Base-by-base conservation (phyloP, 2,329 filamentous ascomycete genomes). In the Aaosphaeria arxii region DNA sequence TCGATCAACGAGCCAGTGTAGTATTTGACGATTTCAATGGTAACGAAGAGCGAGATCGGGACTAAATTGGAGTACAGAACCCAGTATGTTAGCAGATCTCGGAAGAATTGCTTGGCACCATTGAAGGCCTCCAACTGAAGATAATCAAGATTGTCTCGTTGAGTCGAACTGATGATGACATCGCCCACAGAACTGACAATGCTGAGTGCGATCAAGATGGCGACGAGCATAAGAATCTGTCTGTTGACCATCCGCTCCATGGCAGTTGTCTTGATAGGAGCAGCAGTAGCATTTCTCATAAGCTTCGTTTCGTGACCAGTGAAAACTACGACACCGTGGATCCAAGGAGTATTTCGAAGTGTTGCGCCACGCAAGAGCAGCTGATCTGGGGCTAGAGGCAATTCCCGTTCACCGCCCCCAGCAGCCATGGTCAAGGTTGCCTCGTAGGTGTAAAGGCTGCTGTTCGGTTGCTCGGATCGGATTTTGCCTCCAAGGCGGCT, bases 1-100 rank as follows among this genome's bases (percentile, higher is more conserved):
- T 96, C 95, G 71, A 99, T 99, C 54, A 99, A 82, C 61, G 94
- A 94, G n/a, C 90, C 94, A 58, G 96, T 91, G 78, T 88, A 96
- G 68, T 97, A 96, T 72, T 99, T 99, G 75, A 99, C 92, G 57
- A 99, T 81, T 73, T 99, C 94, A 45, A 99, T 85, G 0, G 94
- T 99, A 54, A 99, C 94, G 69, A 99, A 99, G 4, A 99, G 85
- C 30, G 92, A 97, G 62, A 99, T 96, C 32, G 94, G 94, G 42
- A 99, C 94, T 61, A 99, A 75, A 45, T 95, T 92, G 3, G 92
- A 97, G 72, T 96, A 99, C 33, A 99, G 74, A 31, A 99, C 92
- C 92, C 94, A 99, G 71, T 97, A 97, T 1, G 95, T 99, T 64
- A 96, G 88, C 66, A 99, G 88, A 71, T 99, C 94, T 60, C 87